These are phyloP conservation scores for Cladophialophora carrionii DNA, from an alignment of 2,329 filamentous ascomycete genomes.

Conservation along the genomic window DNA sequence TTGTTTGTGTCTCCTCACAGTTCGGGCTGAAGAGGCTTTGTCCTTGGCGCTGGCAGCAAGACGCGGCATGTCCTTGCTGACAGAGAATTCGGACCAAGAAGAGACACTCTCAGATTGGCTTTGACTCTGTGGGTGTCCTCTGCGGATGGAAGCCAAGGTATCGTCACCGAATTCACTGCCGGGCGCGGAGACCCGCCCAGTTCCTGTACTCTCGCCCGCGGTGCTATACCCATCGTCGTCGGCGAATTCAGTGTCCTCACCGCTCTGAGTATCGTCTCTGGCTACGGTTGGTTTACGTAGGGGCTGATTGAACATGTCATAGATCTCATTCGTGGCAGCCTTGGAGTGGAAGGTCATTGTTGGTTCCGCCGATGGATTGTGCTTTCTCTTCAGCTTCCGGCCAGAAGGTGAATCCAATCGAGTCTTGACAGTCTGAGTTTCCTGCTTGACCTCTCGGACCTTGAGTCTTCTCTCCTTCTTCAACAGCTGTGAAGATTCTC, in stretches of 20 bases:
- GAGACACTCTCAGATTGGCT: conserved; percentile 45
- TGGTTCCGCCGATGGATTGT: conserved; percentile 66
- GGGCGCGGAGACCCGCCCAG: conserved; percentile 68
- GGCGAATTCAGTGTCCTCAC: conserved; percentile 68
- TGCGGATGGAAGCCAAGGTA: conserved; percentile 41
- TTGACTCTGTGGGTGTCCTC: conserved; percentile 43
- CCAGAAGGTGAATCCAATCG: conserved; percentile 87
- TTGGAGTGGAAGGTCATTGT: conserved; percentile 98
- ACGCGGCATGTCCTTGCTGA: conserved; percentile 68
- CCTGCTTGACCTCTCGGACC: conserved; percentile 76
- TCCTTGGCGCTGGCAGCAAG: conserved; percentile 20
- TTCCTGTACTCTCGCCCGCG: conserved; percentile 79
- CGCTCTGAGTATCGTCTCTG: conserved; percentile 59
- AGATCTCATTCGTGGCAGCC: conserved; percentile 95
- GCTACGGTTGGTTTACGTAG: conserved; percentile 56
- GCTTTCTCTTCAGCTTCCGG: conserved; percentile 81
- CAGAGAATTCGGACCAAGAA: conserved; percentile 87
- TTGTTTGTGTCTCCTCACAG: conserved; percentile 35
- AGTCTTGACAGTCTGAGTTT: conserved; percentile 93
- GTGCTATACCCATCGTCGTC: conserved; percentile 73
- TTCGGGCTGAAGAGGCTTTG: conserved; percentile 41
- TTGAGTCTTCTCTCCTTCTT: conserved; percentile 71
- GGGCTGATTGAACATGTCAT: conserved; percentile 93
- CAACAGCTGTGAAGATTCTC: conserved; percentile 7
- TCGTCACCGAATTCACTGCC: conserved; percentile 68